Evolutionary conservation across 2,329 filamentous ascomycete species (phyloP).

Genomic region (Diaporthe sp.): DNA sequence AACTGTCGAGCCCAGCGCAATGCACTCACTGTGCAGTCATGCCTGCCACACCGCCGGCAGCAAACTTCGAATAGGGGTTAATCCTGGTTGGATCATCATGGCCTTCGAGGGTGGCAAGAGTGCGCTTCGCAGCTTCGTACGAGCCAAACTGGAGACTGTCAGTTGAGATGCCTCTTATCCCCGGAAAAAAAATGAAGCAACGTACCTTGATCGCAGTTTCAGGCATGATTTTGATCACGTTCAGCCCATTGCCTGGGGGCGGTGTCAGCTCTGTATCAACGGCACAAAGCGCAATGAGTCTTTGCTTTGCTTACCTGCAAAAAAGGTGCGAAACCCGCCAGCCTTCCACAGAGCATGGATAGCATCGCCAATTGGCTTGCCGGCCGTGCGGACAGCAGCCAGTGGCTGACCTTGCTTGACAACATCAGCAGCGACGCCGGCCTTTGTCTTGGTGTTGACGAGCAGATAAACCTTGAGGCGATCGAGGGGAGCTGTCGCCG

Average conservation of each 20-base stretch:
- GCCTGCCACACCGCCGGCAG: constrained; percentile 90
- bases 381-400: constrained; percentile 74
- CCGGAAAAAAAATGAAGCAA: background rate
- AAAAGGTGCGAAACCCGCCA: constrained; percentile 89
- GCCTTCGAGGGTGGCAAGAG: constrained; percentile 88
- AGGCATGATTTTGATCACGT: constrained; percentile 98
- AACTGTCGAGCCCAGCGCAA: background rate
- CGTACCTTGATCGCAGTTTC: constrained; percentile 91
- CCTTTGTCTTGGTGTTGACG: constrained; percentile 80
- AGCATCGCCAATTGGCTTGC: constrained; percentile 79
- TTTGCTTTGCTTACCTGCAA: constrained; percentile 77
- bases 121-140: constrained; percentile 94
- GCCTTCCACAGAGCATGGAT: constrained; percentile 85
- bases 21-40: constrained; percentile 88
- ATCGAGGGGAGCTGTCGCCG: constrained; percentile 95
- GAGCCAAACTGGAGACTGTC: constrained; percentile 78
- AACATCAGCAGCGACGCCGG: constrained; percentile 72
- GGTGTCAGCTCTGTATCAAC: constrained; percentile 28
- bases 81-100: constrained; percentile 86
- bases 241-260: constrained; percentile 87
- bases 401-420: constrained; percentile 79
- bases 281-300: too few species aligned
- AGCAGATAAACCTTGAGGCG: constrained; percentile 98
- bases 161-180: background rate
- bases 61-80: constrained; percentile 87